Evolutionary conservation across 257 asterid species (phyloP), one percentile per base, ranked within the genome.

Genomic region (Eustoma russellianum): DNA sequence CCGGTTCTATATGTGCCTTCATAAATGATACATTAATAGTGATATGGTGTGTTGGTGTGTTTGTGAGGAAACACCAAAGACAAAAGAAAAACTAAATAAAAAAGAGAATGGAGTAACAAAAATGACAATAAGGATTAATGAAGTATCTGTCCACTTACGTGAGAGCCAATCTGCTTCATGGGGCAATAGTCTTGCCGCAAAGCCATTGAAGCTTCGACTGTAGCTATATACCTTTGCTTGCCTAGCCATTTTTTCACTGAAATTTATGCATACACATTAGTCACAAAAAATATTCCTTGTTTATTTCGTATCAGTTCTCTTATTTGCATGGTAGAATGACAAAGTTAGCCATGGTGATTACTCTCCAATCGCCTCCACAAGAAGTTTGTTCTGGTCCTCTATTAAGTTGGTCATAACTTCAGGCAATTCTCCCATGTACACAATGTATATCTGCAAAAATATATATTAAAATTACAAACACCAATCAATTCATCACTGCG

Each of bases 381-480:
- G 83, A 55, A 88, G 72, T 56, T 16, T 70, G 60, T 77, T 61
- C 65, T 85, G 94, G 16, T 46, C 48, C 52, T 67, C 83, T 47
- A 33, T 52, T 8, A 70, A 17, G 3, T 70, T 61, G 14, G 41
- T 24, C 13, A 53, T 46, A 5, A 72, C 51, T 61, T 70, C 66
- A 0, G 81, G 79, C 71, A 80, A 17, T 33, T 74, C 97, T 63
- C 95, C 95, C 97, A 88, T 77, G 85, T 85, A 88, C 12, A 85
- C 92, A 28, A 85, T 82, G 69, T 85, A 85, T 3, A 74, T 28
- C 95, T 88, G 85, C 14, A 14, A 48, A 16, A 34, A 52, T 47
- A 59, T 5, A 0, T n/a, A 55, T 35, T 8, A n/a, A 24, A 24
- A 2, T 24, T 24, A 24, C 30, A 24, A 24, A 24, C 30, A 24